Percentiles rank a stretch among this genome's conserved stretches.
phyloP scores from a whole-genome alignment of 179 eudicot species.

The Silene noctiflora region DNA sequence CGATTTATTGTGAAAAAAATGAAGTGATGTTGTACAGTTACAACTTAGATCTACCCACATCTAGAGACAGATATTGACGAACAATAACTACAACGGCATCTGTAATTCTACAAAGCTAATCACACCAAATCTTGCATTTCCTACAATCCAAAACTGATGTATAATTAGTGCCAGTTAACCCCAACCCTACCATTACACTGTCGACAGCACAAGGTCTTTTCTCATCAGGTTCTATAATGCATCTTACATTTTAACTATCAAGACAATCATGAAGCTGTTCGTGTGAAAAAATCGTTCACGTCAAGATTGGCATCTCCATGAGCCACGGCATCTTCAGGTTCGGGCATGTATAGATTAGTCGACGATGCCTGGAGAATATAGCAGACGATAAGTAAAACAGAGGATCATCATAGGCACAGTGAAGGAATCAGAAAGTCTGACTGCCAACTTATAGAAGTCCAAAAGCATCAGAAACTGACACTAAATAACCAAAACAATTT shows the following conservation, averaged over 20 bases:
- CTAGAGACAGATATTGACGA: conserved; percentile 21
- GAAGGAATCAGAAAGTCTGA: neutral
- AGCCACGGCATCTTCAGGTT: conserved; percentile 93
- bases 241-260: neutral
- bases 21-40: conserved; percentile 24
- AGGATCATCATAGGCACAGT: neutral
- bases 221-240: neutral
- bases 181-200: neutral
- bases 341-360: conserved; percentile 78
- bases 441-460: neutral
- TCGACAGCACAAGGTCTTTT: neutral
- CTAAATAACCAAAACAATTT: neutral
- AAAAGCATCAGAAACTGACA: neutral
- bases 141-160: conserved; percentile 14
- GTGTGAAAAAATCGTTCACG: conserved; percentile 82
- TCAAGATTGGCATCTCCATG: conserved; percentile 94
- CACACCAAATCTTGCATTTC: conserved; percentile 2
- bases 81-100: conserved; percentile 22
- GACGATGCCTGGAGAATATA: conserved; percentile 58
- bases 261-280: conserved; percentile 38
- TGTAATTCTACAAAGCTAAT: conserved; percentile 15
- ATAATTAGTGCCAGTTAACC: conserved; percentile 10
- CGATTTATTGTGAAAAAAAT: conserved; percentile 19
- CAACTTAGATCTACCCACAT: conserved; percentile 19
- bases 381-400: neutral